phyloP scores from a whole-genome alignment of 805 yeast species.

The Babjeviella inositovora region DNA sequence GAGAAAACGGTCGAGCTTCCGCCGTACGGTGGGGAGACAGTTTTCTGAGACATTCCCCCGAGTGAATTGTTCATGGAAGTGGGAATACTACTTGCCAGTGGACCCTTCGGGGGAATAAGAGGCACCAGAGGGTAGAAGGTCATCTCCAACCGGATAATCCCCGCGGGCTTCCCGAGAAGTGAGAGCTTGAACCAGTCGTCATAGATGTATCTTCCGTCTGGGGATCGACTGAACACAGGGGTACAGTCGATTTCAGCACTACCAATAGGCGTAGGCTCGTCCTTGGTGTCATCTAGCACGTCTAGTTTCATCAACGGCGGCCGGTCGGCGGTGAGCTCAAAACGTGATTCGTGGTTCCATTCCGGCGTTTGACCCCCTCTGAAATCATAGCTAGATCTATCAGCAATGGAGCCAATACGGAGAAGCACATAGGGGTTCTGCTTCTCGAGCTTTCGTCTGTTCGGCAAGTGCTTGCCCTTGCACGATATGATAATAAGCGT shows the following conservation, averaged over 20 bases:
- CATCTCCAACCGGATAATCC: conserved; percentile 80
- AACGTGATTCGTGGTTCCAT: conserved; percentile 69
- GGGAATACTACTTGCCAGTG: background rate
- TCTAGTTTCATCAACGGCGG: conserved; percentile 53
- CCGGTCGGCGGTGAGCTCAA: conserved; percentile 45
- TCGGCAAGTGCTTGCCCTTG: conserved; percentile 76
- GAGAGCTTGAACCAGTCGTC: conserved; percentile 74
- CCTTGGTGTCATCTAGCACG: conserved; percentile 71
- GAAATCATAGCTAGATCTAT: conserved; percentile 58
- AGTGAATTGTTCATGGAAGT: too few relatives aligned
- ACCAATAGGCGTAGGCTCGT: conserved; percentile 79
- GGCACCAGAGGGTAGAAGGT: conserved; percentile 64
- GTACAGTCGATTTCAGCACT: conserved; percentile 66
- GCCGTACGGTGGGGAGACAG: background rate
- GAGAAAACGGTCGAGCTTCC: too few relatives aligned
- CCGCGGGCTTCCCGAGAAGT: conserved; percentile 63
- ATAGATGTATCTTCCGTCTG: conserved; percentile 50
- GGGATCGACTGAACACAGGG: conserved; percentile 49
- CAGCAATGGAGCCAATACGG: conserved; percentile 68
- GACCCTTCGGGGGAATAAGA: conserved; percentile 19
- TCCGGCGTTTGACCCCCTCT: conserved; percentile 92
- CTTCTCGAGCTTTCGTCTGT: conserved; percentile 73
- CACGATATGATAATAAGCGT: conserved; percentile 61
- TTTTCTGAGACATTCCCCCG: too few relatives aligned
- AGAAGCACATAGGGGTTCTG: conserved; percentile 85